Percentiles rank a stretch among this genome's conserved stretches.
These are phyloP conservation scores for Abelmoschus esculentus DNA, from an alignment of 345 rosid genomes.

Conservation along the genomic window DNA sequence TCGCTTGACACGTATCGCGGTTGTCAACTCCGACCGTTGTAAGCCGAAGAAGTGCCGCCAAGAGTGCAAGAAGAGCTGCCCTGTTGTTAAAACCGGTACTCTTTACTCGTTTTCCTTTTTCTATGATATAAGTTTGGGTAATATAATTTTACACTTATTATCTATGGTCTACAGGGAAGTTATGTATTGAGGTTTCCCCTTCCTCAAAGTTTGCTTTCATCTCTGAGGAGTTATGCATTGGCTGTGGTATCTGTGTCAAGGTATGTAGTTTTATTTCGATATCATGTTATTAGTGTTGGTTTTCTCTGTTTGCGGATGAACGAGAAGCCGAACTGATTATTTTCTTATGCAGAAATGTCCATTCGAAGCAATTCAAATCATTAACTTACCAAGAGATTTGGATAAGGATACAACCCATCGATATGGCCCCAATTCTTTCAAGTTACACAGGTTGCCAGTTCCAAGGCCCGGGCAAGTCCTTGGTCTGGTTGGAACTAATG, in stretches of 20 bases:
- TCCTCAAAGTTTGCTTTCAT: conserved; percentile 78
- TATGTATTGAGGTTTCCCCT: conserved; percentile 88
- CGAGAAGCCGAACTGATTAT: too few species aligned
- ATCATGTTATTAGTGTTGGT: neutral
- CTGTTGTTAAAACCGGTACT: too few species aligned
- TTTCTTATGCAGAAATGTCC: conserved; percentile 76
- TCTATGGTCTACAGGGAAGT: conserved; percentile 46
- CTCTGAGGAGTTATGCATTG: conserved; percentile 97
- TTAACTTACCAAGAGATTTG: conserved; percentile 87
- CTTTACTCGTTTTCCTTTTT: too few species aligned
- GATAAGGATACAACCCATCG: conserved; percentile 97
- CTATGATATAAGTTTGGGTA: too few species aligned
- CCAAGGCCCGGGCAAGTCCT: conserved; percentile 99
- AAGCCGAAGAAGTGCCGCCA: too few species aligned
- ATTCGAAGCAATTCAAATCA: conserved; percentile 93
- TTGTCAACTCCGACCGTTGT: too few species aligned
- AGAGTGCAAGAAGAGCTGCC: too few species aligned
- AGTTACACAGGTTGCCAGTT: conserved; percentile 94
- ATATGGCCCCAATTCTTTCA: conserved; percentile 90
- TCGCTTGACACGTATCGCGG: too few species aligned
- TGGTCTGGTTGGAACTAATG: conserved; percentile 98
- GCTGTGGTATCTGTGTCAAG: conserved; percentile 87
- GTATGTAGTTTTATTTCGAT: conserved; percentile 23
- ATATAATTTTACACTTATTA: too few species aligned
- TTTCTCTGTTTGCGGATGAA: neutral